Evolutionary conservation across 2,329 filamentous ascomycete genomes (phyloP).

Genomic region (Talaromyces albobiverticillius): DNA sequence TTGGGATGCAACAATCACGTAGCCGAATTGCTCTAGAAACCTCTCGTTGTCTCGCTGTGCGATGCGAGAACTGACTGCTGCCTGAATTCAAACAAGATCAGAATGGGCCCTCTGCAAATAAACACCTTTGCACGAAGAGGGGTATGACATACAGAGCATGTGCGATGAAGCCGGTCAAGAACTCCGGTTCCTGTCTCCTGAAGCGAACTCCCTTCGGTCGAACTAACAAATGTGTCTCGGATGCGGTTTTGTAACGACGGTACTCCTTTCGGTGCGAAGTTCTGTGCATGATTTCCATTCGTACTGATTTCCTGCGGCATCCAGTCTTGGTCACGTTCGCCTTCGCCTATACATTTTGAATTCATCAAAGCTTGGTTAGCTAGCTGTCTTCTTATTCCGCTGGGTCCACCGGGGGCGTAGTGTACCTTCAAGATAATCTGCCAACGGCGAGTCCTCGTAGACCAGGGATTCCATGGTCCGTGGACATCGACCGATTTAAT

Average conservation of each 20-base stretch:
- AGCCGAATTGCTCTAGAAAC: constrained; percentile 90
- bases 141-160: constrained; percentile 12
- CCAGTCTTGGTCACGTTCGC: constrained; percentile 42
- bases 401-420: not conserved
- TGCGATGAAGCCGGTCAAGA: constrained; percentile 7
- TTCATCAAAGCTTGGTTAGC: no score
- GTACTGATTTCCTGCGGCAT: constrained; percentile 29
- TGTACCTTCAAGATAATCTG: constrained; percentile 84
- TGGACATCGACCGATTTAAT: constrained; percentile 21
- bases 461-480: constrained; percentile 78
- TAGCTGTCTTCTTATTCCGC: not conserved
- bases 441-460: constrained; percentile 81
- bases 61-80: constrained; percentile 46
- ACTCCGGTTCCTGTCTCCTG: constrained; percentile 4
- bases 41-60: constrained; percentile 75
- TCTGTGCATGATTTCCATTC: constrained; percentile 26
- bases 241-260: constrained; percentile 50
- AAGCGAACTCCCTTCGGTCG: constrained; percentile 22
- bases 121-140: not conserved
- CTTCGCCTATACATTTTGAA: constrained; percentile 38
- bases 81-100: constrained; percentile 20
- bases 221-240: constrained; percentile 47
- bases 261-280: constrained; percentile 51
- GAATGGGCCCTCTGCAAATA: not conserved
- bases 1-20: constrained; percentile 88